These are phyloP conservation scores for Rhizopogon salebrosus DNA, from an alignment of 768 basidiomycete genomes.

Conservation along the genomic window DNA sequence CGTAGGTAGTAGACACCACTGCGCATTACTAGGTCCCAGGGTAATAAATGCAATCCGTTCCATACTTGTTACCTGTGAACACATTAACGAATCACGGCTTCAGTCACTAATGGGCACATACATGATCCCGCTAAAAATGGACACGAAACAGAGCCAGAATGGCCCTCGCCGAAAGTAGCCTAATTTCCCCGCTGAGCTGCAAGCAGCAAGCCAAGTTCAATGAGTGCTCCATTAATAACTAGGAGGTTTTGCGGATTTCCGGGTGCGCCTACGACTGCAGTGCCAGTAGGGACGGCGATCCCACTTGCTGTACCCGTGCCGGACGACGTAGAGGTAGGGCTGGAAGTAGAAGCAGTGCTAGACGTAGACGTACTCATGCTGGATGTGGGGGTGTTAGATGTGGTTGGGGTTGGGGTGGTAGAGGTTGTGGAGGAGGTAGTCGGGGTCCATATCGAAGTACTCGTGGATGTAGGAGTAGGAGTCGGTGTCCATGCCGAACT, in stretches of 20 bases:
- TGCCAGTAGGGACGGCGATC: not conserved
- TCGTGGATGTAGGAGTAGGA: not conserved
- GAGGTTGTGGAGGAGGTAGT: not conserved
- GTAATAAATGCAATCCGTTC: too few species aligned
- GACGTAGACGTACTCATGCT: too few species aligned
- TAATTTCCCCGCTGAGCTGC: not conserved
- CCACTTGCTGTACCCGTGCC: too few species aligned
- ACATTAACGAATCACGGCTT: too few species aligned
- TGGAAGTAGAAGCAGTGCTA: too few species aligned
- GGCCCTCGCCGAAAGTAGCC: not conserved
- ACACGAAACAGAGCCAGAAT: not conserved
- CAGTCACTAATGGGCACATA: too few species aligned
- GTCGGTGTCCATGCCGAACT: not conserved
- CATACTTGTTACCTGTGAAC: too few species aligned
- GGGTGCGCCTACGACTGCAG: not conserved
- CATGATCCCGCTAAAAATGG: not conserved
- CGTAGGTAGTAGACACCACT: too few species aligned
- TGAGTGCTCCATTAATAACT: not conserved
- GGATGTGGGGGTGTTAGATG: too few species aligned
- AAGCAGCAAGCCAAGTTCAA: not conserved
- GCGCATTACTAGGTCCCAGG: too few species aligned
- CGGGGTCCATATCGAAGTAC: not conserved
- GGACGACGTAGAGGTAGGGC: too few species aligned
- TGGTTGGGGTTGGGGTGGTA: not conserved
- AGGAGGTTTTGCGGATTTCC: not conserved